Conservation (phyloP, 208 protist species). For the Trypanosoma mega region DNA sequence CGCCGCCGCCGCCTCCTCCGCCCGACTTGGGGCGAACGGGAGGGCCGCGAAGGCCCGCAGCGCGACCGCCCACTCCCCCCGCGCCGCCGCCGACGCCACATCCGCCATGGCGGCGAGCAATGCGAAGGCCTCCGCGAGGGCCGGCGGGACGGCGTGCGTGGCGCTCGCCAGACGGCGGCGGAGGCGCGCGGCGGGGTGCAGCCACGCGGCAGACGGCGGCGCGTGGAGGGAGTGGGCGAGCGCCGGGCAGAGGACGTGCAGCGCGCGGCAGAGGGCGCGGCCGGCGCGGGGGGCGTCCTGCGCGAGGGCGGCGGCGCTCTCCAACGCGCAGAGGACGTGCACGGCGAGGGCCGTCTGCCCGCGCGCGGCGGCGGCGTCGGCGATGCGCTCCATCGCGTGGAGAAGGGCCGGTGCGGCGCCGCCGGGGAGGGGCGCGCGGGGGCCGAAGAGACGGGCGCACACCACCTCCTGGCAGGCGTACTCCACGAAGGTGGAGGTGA, state of each 20-base stretch:
- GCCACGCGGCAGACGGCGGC: constrained; percentile 17
- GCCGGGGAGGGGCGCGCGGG: constrained; percentile 29
- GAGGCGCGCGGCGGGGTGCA: constrained; percentile 46
- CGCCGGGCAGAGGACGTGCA: constrained; percentile 61
- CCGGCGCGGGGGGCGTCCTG: constrained; percentile 24
- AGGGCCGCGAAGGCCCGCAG: constrained; percentile 47
- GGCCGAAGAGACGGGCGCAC: constrained; percentile 56
- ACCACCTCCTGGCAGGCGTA: constrained; percentile 63
- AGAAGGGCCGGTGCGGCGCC: constrained; percentile 43
- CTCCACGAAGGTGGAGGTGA: constrained; percentile 61
- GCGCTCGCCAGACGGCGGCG: constrained; percentile 38
- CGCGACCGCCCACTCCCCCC: constrained; percentile 41
- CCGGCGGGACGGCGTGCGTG: constrained; percentile 3
- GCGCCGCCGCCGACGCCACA: constrained; percentile 35
- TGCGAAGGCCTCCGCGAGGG: constrained; percentile 19
- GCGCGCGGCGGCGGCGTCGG: constrained; percentile 48
- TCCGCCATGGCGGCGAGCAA: constrained; percentile 62
- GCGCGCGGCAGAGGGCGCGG: constrained; percentile 46
- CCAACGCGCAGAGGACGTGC: constrained; percentile 51
- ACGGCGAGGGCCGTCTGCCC: constrained; percentile 50
- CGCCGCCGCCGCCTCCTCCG: constrained; percentile 22
- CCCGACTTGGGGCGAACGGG: constrained; percentile 49
- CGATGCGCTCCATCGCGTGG: constrained; percentile 51
- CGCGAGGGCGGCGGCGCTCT: constrained; percentile 26
- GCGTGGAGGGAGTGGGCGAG: constrained; percentile 53